Evolutionary conservation across 352 stramenopile species (phyloP).

Genomic region (Phytophthora sp.): DNA sequence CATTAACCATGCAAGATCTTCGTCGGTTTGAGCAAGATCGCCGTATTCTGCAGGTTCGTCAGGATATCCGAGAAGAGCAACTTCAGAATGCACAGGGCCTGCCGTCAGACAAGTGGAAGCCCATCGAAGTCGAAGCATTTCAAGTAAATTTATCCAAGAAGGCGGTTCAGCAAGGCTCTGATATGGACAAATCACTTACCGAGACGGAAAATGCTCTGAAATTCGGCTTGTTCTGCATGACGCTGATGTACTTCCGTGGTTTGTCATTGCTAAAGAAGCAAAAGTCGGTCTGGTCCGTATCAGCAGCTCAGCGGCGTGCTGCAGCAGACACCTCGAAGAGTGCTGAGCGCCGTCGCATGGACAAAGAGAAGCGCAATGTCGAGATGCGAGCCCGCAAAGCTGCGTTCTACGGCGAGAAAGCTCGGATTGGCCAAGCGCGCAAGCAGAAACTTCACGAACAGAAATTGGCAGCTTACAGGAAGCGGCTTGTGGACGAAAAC

Average conservation of each 20-base stretch:
- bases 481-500: conserved; percentile 67
- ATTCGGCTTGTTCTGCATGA: conserved; percentile 96
- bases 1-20: conserved; percentile 73
- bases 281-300: conserved; percentile 76
- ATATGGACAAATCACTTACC: conserved; percentile 66
- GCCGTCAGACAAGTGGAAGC: conserved; percentile 74
- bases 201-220: conserved; percentile 94
- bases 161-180: conserved; percentile 69
- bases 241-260: conserved; percentile 96
- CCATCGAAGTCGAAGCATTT: conserved; percentile 73
- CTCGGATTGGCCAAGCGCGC: conserved; percentile 60
- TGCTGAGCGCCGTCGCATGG: conserved; percentile 56
- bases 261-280: conserved; percentile 90
- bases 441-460: conserved; percentile 76
- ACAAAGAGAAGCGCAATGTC: conserved; percentile 55
- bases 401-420: conserved; percentile 57
- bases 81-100: conserved; percentile 51
- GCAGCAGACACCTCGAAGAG: conserved; percentile 29
- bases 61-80: conserved; percentile 41
- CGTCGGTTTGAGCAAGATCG: conserved; percentile 61
- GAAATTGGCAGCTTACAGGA: conserved; percentile 60
- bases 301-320: conserved; percentile 25
- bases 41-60: conserved; percentile 40
- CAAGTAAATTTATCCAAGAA: conserved; percentile 59
- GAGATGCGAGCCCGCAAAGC: conserved; percentile 42